Base-by-base conservation (phyloP, 805 yeast species). In the Kockiozyma suomiensis region DNA sequence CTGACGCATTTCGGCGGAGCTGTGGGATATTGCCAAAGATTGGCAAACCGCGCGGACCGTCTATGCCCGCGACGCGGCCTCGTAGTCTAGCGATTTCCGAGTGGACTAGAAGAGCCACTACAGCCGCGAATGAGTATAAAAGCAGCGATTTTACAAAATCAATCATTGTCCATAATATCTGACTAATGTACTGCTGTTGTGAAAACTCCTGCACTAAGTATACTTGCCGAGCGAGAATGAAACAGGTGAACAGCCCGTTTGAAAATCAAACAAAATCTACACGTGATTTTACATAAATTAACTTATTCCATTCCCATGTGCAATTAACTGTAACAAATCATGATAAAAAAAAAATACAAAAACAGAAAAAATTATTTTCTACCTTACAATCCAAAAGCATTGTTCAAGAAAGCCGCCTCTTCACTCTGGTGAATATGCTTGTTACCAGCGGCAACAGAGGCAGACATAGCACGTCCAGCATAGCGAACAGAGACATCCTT, bases 401-500 rank as follows among this genome's bases (percentile, higher is more conserved):
- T 96, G 61, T 81, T 79, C 75, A 93, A 81, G 82, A 94, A 90
- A 40, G 86, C 85, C 68, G 85, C 87, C 80, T 94, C 98, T 81
- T 94, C 97, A 66, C 87, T 86, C 64, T 76, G 73, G 77, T 94
- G 99, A 84, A 85, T 85, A 66, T 85, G 77, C 85, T 94, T 94
- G 64, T 89, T 81, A 78, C 99, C 99, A 68, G 98, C 97, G 72
- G 99, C 99, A 72, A 94, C 97, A 64, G 97, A 87, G 49, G 98
- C 98, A 74, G 93, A 86, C 75, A 99, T 99, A 74, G 90, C 90
- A 83, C 99, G 90, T 73, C 99, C 99, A 67, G 96, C 96, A 74
- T 89, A 94, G 78, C 97, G 86, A 62, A 88, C 73, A 19, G 72
- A 71, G 68, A 77, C 70, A 68, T 79, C 85, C 70, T 82, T 78